Base-by-base conservation (phyloP, 2,329 filamentous ascomycete genomes). In the Phialophora macrospora region DNA sequence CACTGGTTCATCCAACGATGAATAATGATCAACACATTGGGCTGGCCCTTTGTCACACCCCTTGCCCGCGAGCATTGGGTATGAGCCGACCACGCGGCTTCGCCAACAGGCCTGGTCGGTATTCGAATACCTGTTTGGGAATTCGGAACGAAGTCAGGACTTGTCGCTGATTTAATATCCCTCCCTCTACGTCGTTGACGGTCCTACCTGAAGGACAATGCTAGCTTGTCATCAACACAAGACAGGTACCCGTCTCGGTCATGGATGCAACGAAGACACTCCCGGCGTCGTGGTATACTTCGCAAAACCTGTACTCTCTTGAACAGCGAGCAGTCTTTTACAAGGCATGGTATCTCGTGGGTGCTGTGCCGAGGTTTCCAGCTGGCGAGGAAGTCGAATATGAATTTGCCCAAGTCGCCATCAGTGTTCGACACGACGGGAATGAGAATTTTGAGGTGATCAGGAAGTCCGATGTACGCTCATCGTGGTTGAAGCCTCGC, bases 231-330 rank as follows among this genome's bases (percentile, higher is more conserved):
- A 9, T 28, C 32, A 44, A n/a, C 20, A 38, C n/a, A 20, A 46
- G 12, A n/a, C 38, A 7, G 38, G 38, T n/a, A 5, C 38, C 20
- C 6, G 5, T 44, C 17, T 44, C 38, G 6, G 62, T 20, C 12
- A 71, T 71, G 68, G 62, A 70, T 24, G 56, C 65, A 9, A 68
- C 65, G 34, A 71, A 69, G 49, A 84, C 82, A 22, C 74, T 84
- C 46, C 82, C 82, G n/a, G 82, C 82, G 12, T 84, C 82, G 1
- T 84, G 82, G 82, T 84, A 83, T 66, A 79, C 79, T 70, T 84
- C 80, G 64, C 69, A 73, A 38, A 76, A 81, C 17, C 74, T 84
- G 9, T 84, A 84, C 73, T 79, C 83, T 55, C 76, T 84, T 60
- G 82, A 84, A 72, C 76, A 80, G 54, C 75, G 80, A 57, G 81